A percentile compares a stretch with the other conserved stretches of the same genome.
Evolutionary conservation across 2,329 filamentous ascomycete species (phyloP).

Genomic region (Parastagonospora nodorum): DNA sequence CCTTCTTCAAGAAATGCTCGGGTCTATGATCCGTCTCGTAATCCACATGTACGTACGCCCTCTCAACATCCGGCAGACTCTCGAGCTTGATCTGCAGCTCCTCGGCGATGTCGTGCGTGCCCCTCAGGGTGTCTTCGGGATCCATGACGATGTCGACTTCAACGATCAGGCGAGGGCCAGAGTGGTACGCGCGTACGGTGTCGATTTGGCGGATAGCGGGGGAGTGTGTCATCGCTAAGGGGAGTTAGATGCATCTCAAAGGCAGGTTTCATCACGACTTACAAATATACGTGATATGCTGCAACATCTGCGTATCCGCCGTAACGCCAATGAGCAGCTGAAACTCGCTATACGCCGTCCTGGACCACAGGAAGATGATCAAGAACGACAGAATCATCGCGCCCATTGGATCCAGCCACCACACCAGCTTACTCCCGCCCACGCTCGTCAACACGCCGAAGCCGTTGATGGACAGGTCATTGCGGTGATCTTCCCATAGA

Average conservation of each 20-base stretch:
- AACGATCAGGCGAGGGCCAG: constrained; percentile 83
- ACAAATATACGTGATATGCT: constrained; percentile 94
- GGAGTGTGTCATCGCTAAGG: constrained; percentile 78
- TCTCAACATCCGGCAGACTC: constrained; percentile 86
- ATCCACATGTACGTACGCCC: constrained; percentile 95
- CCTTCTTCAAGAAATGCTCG: constrained; percentile 74
- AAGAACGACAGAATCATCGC: constrained; percentile 81
- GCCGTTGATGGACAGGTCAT: constrained; percentile 95
- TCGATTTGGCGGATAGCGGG: constrained; percentile 81
- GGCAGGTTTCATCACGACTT: constrained; percentile 31
- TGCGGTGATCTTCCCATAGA: constrained; percentile 95
- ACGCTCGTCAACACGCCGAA: constrained; percentile 90
- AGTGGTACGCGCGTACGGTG: constrained; percentile 93
- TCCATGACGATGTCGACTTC: constrained; percentile 98
- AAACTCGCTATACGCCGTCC: constrained; percentile 87
- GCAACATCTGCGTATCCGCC: constrained; percentile 82
- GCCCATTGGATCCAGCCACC: constrained; percentile 95
- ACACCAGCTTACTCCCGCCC: constrained; percentile 83
- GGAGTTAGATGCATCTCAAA: neutral
- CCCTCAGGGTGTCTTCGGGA: constrained; percentile 69
- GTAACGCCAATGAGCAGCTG: constrained; percentile 88
- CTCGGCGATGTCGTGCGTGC: constrained; percentile 92
- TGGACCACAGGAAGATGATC: constrained; percentile 80
- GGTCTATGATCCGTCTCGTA: constrained; percentile 96
- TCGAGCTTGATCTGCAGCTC: constrained; percentile 93